A percentile compares a stretch with the other conserved stretches of the same genome.
phyloP scores from a whole-genome alignment of 2,329 filamentous ascomycete genomes.

The Leptographium procerum region DNA sequence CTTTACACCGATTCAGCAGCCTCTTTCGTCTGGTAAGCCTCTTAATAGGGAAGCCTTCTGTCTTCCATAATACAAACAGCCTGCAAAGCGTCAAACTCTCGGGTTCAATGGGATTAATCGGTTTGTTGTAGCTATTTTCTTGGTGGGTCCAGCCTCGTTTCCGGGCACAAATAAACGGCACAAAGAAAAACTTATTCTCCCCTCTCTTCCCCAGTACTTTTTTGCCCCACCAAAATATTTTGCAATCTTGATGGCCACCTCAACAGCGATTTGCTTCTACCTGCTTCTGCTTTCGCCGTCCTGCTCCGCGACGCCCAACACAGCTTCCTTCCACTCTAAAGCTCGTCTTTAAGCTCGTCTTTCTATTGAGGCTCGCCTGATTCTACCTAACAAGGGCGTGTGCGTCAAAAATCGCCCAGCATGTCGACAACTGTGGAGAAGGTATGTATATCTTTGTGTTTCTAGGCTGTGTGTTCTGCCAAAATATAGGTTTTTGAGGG shows the following conservation, averaged over 20 bases:
- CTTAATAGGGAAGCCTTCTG: no score
- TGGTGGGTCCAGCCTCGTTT: not conserved
- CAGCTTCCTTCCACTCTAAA: not conserved
- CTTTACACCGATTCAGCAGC: no score
- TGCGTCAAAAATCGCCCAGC: conserved; percentile 26
- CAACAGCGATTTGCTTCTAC: not conserved
- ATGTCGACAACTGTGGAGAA: conserved; percentile 99
- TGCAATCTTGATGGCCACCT: not conserved
- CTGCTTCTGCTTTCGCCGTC: no score
- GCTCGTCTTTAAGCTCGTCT: not conserved
- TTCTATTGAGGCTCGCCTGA: no score
- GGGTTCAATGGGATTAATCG: no score
- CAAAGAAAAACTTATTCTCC: not conserved
- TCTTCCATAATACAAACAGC: no score
- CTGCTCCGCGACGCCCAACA: not conserved
- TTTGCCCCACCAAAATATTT: conserved; percentile 11
- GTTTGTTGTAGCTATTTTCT: not conserved
- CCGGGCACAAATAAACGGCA: not conserved
- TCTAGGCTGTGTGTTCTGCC: not conserved
- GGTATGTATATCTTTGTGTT: no score
- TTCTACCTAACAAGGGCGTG: no score
- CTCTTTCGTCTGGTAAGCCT: no score
- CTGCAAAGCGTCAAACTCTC: no score
- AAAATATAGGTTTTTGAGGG: conserved; percentile 10
- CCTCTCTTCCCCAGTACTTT: conserved; percentile 9